A percentile compares a stretch with the other conserved stretches of the same genome.
These are phyloP conservation scores for Eucalyptus microcorys DNA, from an alignment of 345 rosid species.

Conservation along the genomic window DNA sequence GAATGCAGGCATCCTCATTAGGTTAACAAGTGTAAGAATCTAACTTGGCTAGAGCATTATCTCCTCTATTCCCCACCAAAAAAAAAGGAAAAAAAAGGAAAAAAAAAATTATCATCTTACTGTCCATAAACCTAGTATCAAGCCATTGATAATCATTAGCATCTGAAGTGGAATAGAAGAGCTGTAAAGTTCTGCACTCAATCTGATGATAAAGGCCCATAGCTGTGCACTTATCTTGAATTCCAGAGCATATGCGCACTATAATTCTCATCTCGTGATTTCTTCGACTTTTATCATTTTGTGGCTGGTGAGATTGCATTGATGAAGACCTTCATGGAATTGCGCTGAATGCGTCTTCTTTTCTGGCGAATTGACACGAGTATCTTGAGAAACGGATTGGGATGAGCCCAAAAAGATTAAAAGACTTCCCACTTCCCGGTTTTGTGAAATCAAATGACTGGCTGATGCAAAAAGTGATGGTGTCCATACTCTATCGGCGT, in stretches of 20 bases:
- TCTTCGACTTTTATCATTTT: background rate
- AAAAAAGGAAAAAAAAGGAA: accelerated
- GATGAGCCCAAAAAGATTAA: background rate
- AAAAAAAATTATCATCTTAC: background rate
- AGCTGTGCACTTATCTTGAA: background rate
- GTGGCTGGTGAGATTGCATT: background rate
- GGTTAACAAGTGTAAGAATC: background rate
- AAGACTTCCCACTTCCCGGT: background rate
- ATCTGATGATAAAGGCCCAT: background rate
- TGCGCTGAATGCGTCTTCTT: background rate
- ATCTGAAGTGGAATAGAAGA: background rate
- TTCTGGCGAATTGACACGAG: background rate
- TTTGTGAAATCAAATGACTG: background rate
- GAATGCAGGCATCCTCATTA: background rate
- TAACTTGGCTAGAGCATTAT: background rate
- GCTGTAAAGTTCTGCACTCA: background rate
- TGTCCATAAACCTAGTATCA: background rate
- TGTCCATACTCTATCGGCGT: no score
- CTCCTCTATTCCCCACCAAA: background rate
- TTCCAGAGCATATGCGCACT: background rate
- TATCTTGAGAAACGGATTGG: background rate
- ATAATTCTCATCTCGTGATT: background rate
- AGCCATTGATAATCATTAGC: background rate
- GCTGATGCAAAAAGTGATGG: background rate
- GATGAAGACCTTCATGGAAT: background rate